Conservation (phyloP, 2,329 filamentous ascomycete genomes). For the Colletotrichum brevisporum region DNA sequence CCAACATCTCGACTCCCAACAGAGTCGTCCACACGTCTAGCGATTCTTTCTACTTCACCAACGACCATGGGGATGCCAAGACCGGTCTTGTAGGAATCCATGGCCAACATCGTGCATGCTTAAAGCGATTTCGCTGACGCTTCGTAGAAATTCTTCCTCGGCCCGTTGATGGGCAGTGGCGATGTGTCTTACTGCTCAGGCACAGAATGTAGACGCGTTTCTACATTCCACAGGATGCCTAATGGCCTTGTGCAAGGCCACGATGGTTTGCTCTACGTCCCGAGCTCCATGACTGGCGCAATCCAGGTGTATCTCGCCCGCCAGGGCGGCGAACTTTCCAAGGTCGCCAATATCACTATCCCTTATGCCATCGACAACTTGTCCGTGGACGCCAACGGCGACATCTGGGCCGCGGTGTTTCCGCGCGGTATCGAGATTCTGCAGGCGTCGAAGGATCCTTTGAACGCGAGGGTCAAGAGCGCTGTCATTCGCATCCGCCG, state of each 20-base stretch:
- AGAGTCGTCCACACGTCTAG: conserved; percentile 42
- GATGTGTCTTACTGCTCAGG: conserved; percentile 48
- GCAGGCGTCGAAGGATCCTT: conserved; percentile 41
- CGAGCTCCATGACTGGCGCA: conserved; percentile 44
- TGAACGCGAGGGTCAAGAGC: conserved; percentile 36
- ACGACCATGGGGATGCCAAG: conserved; percentile 44
- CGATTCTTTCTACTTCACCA: conserved; percentile 45
- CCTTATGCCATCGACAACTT: conserved; percentile 47
- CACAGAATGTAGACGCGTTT: conserved; percentile 43
- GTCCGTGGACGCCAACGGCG: conserved; percentile 44
- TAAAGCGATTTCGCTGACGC: not conserved
- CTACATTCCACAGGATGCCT: conserved; percentile 45
- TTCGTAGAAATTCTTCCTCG: conserved; percentile 40
- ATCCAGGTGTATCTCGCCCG: conserved; percentile 42
- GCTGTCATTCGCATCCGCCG: conserved; percentile 44
- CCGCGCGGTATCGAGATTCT: conserved; percentile 40
- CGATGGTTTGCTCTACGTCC: conserved; percentile 50
- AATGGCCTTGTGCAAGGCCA: conserved; percentile 48
- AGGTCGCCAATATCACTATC: conserved; percentile 41
- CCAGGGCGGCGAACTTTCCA: conserved; percentile 37
- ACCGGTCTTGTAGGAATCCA: conserved; percentile 39
- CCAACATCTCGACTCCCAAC: conserved; percentile 46
- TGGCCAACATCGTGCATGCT: not conserved
- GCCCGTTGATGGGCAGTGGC: conserved; percentile 44
- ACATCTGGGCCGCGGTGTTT: conserved; percentile 46